A percentile compares a stretch with the other conserved stretches of the same genome.
Conservation (phyloP, 257 asterid species). For the Plantago elongata region DNA sequence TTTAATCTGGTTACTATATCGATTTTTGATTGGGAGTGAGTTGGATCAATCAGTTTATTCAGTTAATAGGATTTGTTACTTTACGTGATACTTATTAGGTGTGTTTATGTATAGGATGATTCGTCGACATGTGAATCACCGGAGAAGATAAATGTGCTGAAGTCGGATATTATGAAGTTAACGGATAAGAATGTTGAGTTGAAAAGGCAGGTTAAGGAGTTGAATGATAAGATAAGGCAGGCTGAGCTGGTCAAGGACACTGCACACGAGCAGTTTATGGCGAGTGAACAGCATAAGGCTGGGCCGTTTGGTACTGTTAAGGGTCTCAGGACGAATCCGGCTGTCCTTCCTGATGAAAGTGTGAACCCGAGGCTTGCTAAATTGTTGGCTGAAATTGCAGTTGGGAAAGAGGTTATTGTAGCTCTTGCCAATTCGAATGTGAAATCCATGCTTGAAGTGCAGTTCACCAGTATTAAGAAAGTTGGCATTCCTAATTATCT, state of each 20-base stretch:
- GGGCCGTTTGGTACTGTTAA: constrained; percentile 78
- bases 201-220: constrained; percentile 55
- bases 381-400: constrained; percentile 53
- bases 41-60: no score
- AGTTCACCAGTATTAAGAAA: constrained; percentile 57
- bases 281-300: constrained; percentile 53
- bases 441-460: constrained; percentile 49
- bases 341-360: constrained; percentile 55
- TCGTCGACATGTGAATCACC: constrained; percentile 46
- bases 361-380: constrained; percentile 71
- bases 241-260: constrained; percentile 47
- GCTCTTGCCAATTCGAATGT: constrained; percentile 81
- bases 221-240: constrained; percentile 47
- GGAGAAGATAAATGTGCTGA: constrained; percentile 40
- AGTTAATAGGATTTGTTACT: no score
- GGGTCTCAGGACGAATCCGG: constrained; percentile 62
- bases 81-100: not conserved
- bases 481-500: constrained; percentile 61
- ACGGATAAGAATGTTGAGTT: constrained; percentile 46
- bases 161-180: constrained; percentile 42
- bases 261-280: constrained; percentile 36
- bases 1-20: not conserved
- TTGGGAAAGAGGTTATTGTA: constrained; percentile 61
- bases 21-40: not conserved
- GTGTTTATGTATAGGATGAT: constrained; percentile 39